phyloP scores from a whole-genome alignment of 1,139 yeast species.

The Suhomyces maxii region DNA sequence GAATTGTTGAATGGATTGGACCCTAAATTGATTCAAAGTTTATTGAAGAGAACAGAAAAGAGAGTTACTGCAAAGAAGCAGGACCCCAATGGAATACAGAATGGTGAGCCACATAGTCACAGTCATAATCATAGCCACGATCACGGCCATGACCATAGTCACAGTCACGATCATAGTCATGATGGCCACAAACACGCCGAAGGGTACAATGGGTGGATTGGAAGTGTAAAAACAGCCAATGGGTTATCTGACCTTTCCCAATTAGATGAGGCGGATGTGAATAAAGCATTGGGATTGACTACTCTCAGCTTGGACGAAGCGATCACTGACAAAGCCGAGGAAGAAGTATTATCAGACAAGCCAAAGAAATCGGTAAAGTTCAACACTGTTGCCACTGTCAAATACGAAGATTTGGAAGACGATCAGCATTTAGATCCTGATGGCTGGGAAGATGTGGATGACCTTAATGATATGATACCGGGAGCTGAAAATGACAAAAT shows the following conservation, averaged over 20 bases:
- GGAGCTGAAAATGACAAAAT: slow-evolving; percentile 24
- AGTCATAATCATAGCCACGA: slow-evolving; percentile 7
- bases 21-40: slow-evolving; percentile 63
- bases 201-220: slow-evolving; percentile 73
- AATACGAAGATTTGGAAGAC: slow-evolving; percentile 36
- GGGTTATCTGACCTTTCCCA: slow-evolving; percentile 36
- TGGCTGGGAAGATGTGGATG: slow-evolving; percentile 45
- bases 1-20: slow-evolving; percentile 68
- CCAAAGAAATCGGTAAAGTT: slow-evolving; percentile 38
- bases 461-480: slow-evolving; percentile 32
- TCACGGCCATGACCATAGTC: not conserved
- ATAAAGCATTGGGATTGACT: slow-evolving; percentile 37
- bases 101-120: not conserved
- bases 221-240: slow-evolving; percentile 51
- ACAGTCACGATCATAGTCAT: slow-evolving; percentile 3
- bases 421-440: slow-evolving; percentile 29
- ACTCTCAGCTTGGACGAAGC: slow-evolving; percentile 14
- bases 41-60: slow-evolving; percentile 45
- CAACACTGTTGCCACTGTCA: slow-evolving; percentile 41
- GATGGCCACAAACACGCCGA: slow-evolving; percentile 52
- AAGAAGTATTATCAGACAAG: slow-evolving; percentile 12
- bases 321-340: slow-evolving; percentile 1
- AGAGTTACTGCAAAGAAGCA: slow-evolving; percentile 23
- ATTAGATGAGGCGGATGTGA: slow-evolving; percentile 40
- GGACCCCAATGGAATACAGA: slow-evolving; percentile 11